A percentile compares a stretch with the other conserved stretches of the same genome.
These are phyloP conservation scores for Gossypium schwendimanii DNA, from an alignment of 441 rosid species.

Conservation along the genomic window DNA sequence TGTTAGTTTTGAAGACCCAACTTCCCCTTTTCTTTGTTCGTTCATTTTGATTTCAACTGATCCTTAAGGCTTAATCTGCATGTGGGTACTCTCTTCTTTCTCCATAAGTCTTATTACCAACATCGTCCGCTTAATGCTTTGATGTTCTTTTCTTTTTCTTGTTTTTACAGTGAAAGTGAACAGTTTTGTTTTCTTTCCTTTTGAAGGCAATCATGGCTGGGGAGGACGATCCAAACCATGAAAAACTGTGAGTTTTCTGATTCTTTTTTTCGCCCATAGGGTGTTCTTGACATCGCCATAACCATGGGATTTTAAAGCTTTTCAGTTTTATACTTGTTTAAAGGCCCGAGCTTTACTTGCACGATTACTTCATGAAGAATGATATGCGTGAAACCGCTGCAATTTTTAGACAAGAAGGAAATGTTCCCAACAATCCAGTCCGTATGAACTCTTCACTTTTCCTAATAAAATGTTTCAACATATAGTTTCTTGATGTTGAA, in stretches of 20 bases:
- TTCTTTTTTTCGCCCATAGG: no score
- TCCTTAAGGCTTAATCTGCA: neutral
- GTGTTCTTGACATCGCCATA: neutral
- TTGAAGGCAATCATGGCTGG: constrained; percentile 12
- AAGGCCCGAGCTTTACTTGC: constrained; percentile 45
- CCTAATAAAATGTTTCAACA: neutral
- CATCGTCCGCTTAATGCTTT: neutral
- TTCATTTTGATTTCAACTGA: neutral
- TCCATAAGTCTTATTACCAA: neutral
- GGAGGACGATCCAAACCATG: constrained; percentile 9
- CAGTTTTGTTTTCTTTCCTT: no score
- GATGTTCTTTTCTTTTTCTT: neutral
- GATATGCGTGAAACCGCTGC: constrained; percentile 37
- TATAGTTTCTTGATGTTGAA: neutral
- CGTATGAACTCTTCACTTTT: constrained; percentile 21
- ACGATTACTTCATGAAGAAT: constrained; percentile 41
- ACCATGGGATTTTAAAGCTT: neutral
- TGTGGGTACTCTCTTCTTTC: neutral
- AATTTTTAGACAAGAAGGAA: constrained; percentile 33
- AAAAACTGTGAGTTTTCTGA: constrained; percentile 16
- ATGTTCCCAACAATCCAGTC: constrained; percentile 22
- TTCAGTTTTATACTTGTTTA: neutral
- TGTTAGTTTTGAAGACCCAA: neutral
- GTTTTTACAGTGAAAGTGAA: neutral
- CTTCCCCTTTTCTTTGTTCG: neutral